Conservation (phyloP, 768 basidiomycete species). For the Cystofilobasidium macerans region DNA sequence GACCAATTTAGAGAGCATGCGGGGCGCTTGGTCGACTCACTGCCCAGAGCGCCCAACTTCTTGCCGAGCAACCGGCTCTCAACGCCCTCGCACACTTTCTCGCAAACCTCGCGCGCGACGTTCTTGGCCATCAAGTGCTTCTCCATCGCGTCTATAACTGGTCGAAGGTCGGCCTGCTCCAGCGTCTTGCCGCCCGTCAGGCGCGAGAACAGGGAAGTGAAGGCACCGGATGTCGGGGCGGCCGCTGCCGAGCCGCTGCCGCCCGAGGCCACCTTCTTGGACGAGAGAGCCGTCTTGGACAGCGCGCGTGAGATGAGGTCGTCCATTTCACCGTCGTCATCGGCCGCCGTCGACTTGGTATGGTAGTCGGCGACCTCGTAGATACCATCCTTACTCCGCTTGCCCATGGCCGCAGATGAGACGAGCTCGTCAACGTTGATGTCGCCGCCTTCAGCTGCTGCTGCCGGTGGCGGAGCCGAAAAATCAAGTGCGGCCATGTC, state of each 20-base stretch:
- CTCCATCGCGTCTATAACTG: slow-evolving; percentile 86
- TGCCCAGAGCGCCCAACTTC: slow-evolving; percentile 79
- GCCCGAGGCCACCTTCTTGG: not conserved
- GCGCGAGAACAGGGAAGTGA: slow-evolving; percentile 54
- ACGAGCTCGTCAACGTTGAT: slow-evolving; percentile 33
- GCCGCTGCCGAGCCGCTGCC: not conserved
- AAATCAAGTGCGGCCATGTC: slow-evolving; percentile 94
- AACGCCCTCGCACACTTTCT: slow-evolving; percentile 90
- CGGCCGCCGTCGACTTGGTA: slow-evolving; percentile 41
- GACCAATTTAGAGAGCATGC: not conserved
- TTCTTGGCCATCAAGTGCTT: slow-evolving; percentile 98
- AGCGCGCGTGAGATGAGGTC: slow-evolving; percentile 32
- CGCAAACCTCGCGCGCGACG: slow-evolving; percentile 88
- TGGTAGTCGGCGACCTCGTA: slow-evolving; percentile 81
- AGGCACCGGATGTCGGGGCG: slow-evolving; percentile 33
- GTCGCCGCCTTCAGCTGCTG: not conserved
- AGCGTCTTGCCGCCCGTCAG: slow-evolving; percentile 72
- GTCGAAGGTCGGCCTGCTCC: slow-evolving; percentile 68
- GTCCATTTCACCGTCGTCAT: slow-evolving; percentile 25
- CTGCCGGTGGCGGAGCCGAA: slow-evolving; percentile 48
- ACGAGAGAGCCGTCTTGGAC: slow-evolving; percentile 26
- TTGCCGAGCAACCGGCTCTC: slow-evolving; percentile 79
- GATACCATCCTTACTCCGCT: slow-evolving; percentile 53
- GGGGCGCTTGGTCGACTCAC: slow-evolving; percentile 43
- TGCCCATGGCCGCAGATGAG: slow-evolving; percentile 51